Evolutionary conservation across 2,329 filamentous ascomycete species (phyloP).

Genomic region (Cylindrodendrum hubeiense): DNA sequence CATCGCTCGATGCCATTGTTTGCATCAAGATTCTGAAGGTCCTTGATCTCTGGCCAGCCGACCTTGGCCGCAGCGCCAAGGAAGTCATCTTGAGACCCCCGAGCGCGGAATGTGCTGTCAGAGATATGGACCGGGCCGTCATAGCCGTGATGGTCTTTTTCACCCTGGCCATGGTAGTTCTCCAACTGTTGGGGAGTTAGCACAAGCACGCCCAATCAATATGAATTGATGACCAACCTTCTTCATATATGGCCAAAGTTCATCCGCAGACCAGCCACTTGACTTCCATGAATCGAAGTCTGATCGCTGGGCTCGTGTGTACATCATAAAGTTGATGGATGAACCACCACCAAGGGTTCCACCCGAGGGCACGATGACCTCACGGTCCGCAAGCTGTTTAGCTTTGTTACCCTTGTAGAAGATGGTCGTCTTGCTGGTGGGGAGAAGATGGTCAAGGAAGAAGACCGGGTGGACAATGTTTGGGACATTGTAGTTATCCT

Average conservation of each 20-base stretch:
- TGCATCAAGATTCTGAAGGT: conserved; percentile 64
- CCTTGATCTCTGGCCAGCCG: conserved; percentile 64
- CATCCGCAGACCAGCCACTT: conserved; percentile 49
- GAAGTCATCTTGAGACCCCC: conserved; percentile 59
- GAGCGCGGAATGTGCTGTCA: conserved; percentile 59
- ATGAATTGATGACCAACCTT: conserved; percentile 35
- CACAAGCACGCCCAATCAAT: rapidly evolving
- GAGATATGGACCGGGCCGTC: conserved; percentile 69
- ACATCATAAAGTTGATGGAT: conserved; percentile 50
- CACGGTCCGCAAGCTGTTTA: conserved; percentile 37
- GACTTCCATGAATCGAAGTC: conserved; percentile 52
- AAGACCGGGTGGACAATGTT: conserved; percentile 45
- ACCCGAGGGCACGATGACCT: conserved; percentile 42
- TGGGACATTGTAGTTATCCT: conserved; percentile 43
- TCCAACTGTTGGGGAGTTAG: conserved; percentile 57
- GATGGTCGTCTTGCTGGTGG: conserved; percentile 38
- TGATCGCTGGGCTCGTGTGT: conserved; percentile 46
- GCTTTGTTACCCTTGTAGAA: conserved; percentile 45
- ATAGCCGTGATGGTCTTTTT: conserved; percentile 61
- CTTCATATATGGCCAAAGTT: conserved; percentile 47
- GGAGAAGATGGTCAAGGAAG: conserved; percentile 40
- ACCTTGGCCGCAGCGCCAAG: conserved; percentile 59
- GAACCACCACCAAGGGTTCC: conserved; percentile 48
- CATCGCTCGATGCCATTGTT: conserved; percentile 48
- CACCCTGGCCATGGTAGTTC: conserved; percentile 64